Conservation (phyloP, 306 rosid species). For the Oemleria cerasiformis region DNA sequence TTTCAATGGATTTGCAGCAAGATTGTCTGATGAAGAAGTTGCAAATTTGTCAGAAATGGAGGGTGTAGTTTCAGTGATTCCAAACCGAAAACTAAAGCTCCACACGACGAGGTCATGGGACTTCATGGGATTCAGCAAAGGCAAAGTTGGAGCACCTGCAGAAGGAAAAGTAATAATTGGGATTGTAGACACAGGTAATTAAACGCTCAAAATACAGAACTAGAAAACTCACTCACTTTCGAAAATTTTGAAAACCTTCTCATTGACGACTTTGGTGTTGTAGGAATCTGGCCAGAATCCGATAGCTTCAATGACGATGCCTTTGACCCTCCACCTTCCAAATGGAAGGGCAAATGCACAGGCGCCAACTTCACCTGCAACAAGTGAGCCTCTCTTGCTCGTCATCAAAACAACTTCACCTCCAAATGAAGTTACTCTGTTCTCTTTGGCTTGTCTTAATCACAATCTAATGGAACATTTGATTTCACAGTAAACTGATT, state of each 20-base stretch:
- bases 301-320: conserved; percentile 30
- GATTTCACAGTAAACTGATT: conserved; percentile 30
- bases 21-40: conserved; percentile 34
- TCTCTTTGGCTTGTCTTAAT: neutral
- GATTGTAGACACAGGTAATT: conserved; percentile 28
- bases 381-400: conserved; percentile 27
- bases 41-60: conserved; percentile 27
- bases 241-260: neutral
- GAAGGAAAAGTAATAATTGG: conserved; percentile 30
- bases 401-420: too few species aligned
- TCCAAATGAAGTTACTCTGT: neutral
- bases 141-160: conserved; percentile 1
- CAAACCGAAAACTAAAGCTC: conserved; percentile 30
- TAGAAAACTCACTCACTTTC: neutral
- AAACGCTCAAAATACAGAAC: neutral
- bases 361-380: conserved; percentile 39
- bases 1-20: conserved; percentile 39
- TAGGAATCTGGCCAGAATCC: conserved; percentile 45
- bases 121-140: conserved; percentile 25
- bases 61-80: conserved; percentile 36
- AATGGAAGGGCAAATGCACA: conserved; percentile 40
- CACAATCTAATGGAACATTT: conserved; percentile 1
- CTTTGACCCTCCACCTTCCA: conserved; percentile 28
- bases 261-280: neutral
- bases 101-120: conserved; percentile 47